Base-by-base conservation (phyloP, 352 stramenopile genomes). In the Bremia lactucae region DNA sequence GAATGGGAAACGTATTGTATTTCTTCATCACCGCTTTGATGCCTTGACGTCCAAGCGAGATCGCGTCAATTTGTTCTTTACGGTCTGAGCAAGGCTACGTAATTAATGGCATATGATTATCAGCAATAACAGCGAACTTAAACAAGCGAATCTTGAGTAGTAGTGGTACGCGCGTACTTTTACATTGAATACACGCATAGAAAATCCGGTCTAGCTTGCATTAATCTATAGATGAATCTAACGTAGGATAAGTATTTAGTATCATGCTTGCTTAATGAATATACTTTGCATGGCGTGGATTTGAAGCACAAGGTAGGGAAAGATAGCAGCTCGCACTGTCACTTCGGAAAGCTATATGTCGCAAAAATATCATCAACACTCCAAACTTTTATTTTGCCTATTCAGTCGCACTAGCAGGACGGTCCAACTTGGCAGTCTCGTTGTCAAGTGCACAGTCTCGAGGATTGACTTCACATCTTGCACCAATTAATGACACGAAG, bases 391-490 rank as follows among this genome's bases (percentile, higher is more conserved):
- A 28, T 16, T 36, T 21, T 16, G 6, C 13, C 1, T 29, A 3
- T 36, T 15, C 22, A 53, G 11, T 39, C 40, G 2, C 42, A 83
- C 73, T 39, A 67, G 46, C 13, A 88, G 59, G 21, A 73, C 83
- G 6, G 76, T 69, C 76, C 76, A 88, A 72, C 76, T 86, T 1
- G 76, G 76, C 50, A 88, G 46, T 2, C 76, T 73, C 16, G 71
- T 83, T 14, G 67, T 71, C 34, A 41, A 59, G 59, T 88, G 76
- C 18, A 88, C 59, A 9, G 55, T 47, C 31, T 88, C 76, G 18
- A 88, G 62, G 33, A 65, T 36, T 14, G 62, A 52, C 38, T 88
- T 72, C 31, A 81, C 68, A 18, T 46, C 65, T 36, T 86, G 68
- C 9, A 88, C 72, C n/a, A n/a, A n/a, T n/a, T n/a, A n/a, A n/a